These are phyloP conservation scores for Lactarius trivialis DNA, from an alignment of 768 basidiomycete genomes.

Conservation along the genomic window DNA sequence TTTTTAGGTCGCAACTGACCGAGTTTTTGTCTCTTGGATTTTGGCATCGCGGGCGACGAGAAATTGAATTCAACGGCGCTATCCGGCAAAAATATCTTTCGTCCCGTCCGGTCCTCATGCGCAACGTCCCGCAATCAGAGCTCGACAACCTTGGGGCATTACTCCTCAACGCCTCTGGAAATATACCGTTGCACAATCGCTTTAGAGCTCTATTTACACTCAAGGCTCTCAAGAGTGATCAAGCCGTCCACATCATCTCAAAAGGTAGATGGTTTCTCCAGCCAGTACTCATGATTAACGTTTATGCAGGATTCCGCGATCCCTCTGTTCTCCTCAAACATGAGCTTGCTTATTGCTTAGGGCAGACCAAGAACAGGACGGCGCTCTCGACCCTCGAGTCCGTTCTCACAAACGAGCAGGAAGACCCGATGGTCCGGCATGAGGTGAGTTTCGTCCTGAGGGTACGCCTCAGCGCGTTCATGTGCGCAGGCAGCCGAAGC, in stretches of 20 bases:
- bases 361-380: constrained; percentile 70
- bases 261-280: constrained; percentile 47
- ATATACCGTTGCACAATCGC: constrained; percentile 73
- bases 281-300: background rate
- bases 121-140: constrained; percentile 40
- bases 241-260: constrained; percentile 79
- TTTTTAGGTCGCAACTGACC: constrained; percentile 44
- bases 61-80: constrained; percentile 22
- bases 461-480: constrained; percentile 20
- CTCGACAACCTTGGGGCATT: constrained; percentile 63
- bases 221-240: constrained; percentile 71
- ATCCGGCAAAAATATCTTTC: constrained; percentile 7
- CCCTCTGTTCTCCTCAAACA: constrained; percentile 90
- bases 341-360: constrained; percentile 94
- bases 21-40: constrained; percentile 83
- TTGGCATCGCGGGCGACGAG: constrained; percentile 55
- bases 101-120: background rate
- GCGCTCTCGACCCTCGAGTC: constrained; percentile 77
- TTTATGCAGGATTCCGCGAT: constrained; percentile 65
- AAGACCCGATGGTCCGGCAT: constrained; percentile 97
- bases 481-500: constrained; percentile 86
- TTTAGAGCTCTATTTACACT: constrained; percentile 91
- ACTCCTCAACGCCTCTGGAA: constrained; percentile 70
- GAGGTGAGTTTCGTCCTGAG: constrained; percentile 47
- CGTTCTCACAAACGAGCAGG: constrained; percentile 59